These are phyloP conservation scores for Candolleomyces efflorescens DNA, from an alignment of 768 basidiomycete species.

Conservation along the genomic window DNA sequence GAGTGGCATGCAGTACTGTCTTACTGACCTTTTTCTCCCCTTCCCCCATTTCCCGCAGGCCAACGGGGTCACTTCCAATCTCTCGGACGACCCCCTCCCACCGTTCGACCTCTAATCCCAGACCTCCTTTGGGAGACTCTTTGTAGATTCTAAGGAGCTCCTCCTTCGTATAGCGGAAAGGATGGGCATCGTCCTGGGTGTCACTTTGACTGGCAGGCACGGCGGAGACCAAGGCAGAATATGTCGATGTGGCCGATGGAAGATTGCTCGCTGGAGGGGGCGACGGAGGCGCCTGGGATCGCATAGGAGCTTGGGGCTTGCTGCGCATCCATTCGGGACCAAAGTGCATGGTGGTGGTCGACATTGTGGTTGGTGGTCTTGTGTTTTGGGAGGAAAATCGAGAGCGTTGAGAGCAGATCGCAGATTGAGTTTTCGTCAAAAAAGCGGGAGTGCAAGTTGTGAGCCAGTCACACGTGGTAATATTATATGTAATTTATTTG, in stretches of 20 bases:
- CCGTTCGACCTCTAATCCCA: conserved; percentile 82
- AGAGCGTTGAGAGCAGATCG: conserved; percentile 15
- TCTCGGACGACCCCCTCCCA: conserved; percentile 90
- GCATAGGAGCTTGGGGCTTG: conserved; percentile 57
- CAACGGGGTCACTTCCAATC: conserved; percentile 64
- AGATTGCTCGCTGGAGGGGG: conserved; percentile 47
- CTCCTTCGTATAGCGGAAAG: conserved; percentile 86
- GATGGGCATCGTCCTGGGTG: conserved; percentile 60
- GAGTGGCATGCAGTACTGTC: not conserved
- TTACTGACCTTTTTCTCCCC: conserved; percentile 80
- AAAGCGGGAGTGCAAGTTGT: conserved; percentile 28
- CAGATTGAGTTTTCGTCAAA: conserved; percentile 23
- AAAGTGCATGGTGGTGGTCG: conserved; percentile 78
- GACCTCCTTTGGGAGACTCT: conserved; percentile 68
- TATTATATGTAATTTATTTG: conserved; percentile 21
- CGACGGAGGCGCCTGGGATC: conserved; percentile 52
- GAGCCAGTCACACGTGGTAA: conserved; percentile 37
- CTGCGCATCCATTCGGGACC: conserved; percentile 92
- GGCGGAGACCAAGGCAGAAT: conserved; percentile 65
- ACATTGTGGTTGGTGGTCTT: conserved; percentile 32
- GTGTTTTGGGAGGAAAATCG: conserved; percentile 16
- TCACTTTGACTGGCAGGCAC: conserved; percentile 46
- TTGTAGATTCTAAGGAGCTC: conserved; percentile 81
- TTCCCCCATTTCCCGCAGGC: conserved; percentile 76
- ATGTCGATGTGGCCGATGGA: conserved; percentile 55